A percentile compares a stretch with the other conserved stretches of the same genome.
Evolutionary conservation across 352 stramenopile genomes (phyloP).

Genomic region (Phytopythium aichiense): DNA sequence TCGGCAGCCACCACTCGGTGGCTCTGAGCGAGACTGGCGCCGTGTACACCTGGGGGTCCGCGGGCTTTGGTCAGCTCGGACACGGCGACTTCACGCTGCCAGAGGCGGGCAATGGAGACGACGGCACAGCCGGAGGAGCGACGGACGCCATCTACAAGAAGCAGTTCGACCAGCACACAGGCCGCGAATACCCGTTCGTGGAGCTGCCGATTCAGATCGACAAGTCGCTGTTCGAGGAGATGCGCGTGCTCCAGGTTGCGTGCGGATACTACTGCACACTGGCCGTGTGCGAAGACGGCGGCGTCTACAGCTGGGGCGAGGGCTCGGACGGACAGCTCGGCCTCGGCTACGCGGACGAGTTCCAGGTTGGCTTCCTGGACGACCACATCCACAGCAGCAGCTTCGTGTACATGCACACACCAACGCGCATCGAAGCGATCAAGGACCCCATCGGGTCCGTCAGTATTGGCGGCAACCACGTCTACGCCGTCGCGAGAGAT

Average conservation of each 20-base stretch:
- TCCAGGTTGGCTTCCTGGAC: slow-evolving; percentile 64
- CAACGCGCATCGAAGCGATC: slow-evolving; percentile 47
- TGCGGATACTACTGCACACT: slow-evolving; percentile 76
- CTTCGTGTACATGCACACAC: slow-evolving; percentile 72
- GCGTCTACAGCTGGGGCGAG: slow-evolving; percentile 70
- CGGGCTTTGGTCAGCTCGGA: slow-evolving; percentile 62
- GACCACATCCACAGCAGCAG: slow-evolving; percentile 66
- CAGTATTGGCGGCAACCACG: slow-evolving; percentile 61
- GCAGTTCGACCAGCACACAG: slow-evolving; percentile 66
- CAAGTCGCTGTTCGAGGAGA: slow-evolving; percentile 69
- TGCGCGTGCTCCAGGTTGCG: slow-evolving; percentile 60
- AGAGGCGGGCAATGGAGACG: slow-evolving; percentile 9
- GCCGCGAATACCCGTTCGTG: slow-evolving; percentile 58
- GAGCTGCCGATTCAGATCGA: slow-evolving; percentile 69
- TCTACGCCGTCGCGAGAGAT: slow-evolving; percentile 49
- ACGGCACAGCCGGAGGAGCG: not conserved
- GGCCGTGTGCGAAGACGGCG: slow-evolving; percentile 64
- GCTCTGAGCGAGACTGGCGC: slow-evolving; percentile 48
- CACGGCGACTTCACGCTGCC: slow-evolving; percentile 52
- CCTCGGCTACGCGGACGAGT: slow-evolving; percentile 56
- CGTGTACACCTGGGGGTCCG: slow-evolving; percentile 71
- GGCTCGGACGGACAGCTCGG: slow-evolving; percentile 71
- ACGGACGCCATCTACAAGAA: slow-evolving; percentile 58
- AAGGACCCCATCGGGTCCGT: slow-evolving; percentile 54
- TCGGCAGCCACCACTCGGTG: slow-evolving; percentile 70